phyloP scores from a whole-genome alignment of 805 yeast genomes.

The Yamadazyma insecticola region DNA sequence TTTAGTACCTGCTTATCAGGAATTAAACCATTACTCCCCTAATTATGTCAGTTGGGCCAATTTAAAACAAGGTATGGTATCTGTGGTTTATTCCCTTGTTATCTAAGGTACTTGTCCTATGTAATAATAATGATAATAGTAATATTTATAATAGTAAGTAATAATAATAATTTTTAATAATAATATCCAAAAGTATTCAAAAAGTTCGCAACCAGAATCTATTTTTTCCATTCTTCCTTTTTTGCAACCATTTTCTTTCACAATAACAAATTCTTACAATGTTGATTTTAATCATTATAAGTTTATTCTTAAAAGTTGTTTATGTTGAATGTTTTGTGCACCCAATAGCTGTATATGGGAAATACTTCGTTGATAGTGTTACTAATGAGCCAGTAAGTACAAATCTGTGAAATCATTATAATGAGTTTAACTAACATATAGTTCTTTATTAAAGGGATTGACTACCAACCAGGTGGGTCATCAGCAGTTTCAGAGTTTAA shows the following conservation, averaged over 20 bases:
- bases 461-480: slow-evolving; percentile 95
- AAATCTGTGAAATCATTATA: too few species aligned
- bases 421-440: slow-evolving; percentile 27
- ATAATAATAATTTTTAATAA: too few species aligned
- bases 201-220: too few species aligned
- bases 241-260: slow-evolving; percentile 1
- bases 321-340: slow-evolving; percentile 30
- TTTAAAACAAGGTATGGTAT: slow-evolving; percentile 62
- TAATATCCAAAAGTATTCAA: too few species aligned
- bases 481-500: slow-evolving; percentile 52
- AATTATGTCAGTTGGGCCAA: slow-evolving; percentile 62
- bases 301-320: neutral
- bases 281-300: neutral
- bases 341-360: slow-evolving; percentile 67
- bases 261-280: neutral
- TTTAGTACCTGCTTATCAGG: slow-evolving; percentile 70
- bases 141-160: too few species aligned
- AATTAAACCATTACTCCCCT: slow-evolving; percentile 65
- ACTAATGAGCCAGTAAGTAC: slow-evolving; percentile 63
- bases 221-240: too few species aligned
- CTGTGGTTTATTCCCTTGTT: slow-evolving; percentile 48
- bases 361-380: slow-evolving; percentile 69
- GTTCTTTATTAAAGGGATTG: slow-evolving; percentile 84
- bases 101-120: too few species aligned
- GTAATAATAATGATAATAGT: too few species aligned